Base-by-base conservation (phyloP, 2,329 filamentous ascomycete species). In the Magnaporthales sp. region DNA sequence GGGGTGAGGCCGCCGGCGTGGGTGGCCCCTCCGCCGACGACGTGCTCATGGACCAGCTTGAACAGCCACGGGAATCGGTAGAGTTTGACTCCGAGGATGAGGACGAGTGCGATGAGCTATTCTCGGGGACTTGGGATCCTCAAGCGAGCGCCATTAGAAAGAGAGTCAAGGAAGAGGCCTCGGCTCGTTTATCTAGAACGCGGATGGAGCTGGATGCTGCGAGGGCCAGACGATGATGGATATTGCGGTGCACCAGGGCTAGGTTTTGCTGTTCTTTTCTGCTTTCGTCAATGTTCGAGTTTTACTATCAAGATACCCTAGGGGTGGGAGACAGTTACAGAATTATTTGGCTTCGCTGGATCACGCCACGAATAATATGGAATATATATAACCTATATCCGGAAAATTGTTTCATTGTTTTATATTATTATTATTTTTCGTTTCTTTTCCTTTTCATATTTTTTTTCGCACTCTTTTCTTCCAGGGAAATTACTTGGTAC, bases 51-150 rank as follows among this genome's bases (percentile, higher is more conserved):
- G 24, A 71, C 4, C 58, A 68, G 19, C 67, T 67, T 3, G 69
- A 66, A 56, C 66, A 9, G 66, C 67, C 13, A 70, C 71, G 15
- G 71, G 72, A 22, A 66, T 26, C 70, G 56, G 63, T 87, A 19
- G 78, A 81, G 56, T 89, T 89, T 70, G 85, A 89, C 76, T 88
- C 85, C 26, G 84, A 85, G 9, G 85, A 89, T 69, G 86, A 89
- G 68, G 86, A 89, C 54, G 87, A 90, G 72, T 89, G 87, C 65
- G 87, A 89, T 66, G 87, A 89, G 60, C 77, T 90, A 38, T 90
- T 90, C 74, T 77, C 81, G 0, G 87, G 87, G 1, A 79, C 79
- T 4, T 90, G 87, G 87, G 82, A 89, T 71, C 77, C 84, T 2
- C 80, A 81, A 27, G 76, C 76, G 0, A 84, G 82, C 13, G 81